Percentiles rank a stretch among this genome's conserved stretches.
Conservation (phyloP, 2,329 filamentous ascomycete species). For the Colletotrichum sp. region DNA sequence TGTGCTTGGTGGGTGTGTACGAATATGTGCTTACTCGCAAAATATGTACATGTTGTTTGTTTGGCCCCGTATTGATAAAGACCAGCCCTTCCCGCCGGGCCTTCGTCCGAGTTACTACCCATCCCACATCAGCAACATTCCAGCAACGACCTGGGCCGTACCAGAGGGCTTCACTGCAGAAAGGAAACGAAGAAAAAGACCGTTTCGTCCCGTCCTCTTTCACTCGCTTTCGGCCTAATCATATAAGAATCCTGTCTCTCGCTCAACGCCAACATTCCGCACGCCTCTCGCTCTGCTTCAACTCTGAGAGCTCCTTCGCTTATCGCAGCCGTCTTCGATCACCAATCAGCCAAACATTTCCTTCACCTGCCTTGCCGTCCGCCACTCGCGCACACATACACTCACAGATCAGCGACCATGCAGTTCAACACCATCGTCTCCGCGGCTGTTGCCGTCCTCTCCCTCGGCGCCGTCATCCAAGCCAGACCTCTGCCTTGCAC, state of each 20-base stretch:
- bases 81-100: slow-evolving; percentile 4
- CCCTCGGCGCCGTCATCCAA: slow-evolving; percentile 28
- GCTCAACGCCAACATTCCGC: neutral
- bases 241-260: neutral
- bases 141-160: neutral
- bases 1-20: neutral
- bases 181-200: neutral
- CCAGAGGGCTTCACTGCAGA: neutral
- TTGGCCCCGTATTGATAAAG: neutral
- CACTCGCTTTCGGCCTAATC: neutral
- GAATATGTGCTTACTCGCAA: neutral
- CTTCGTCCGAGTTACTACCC: neutral
- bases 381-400: neutral
- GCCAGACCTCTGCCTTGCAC: slow-evolving; percentile 43
- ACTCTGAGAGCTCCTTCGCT: neutral
- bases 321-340: neutral
- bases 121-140: neutral
- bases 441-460: slow-evolving; percentile 25
- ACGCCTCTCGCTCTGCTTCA: neutral
- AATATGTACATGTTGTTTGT: slow-evolving; percentile 6
- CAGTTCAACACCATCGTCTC: slow-evolving; percentile 28
- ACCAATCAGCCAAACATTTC: neutral
- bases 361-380: neutral
- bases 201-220: neutral
- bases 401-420: slow-evolving; percentile 25